A percentile compares a stretch with the other conserved stretches of the same genome.
Evolutionary conservation across 768 basidiomycete species (phyloP).

Genomic region (Auricularia auricula-judae): DNA sequence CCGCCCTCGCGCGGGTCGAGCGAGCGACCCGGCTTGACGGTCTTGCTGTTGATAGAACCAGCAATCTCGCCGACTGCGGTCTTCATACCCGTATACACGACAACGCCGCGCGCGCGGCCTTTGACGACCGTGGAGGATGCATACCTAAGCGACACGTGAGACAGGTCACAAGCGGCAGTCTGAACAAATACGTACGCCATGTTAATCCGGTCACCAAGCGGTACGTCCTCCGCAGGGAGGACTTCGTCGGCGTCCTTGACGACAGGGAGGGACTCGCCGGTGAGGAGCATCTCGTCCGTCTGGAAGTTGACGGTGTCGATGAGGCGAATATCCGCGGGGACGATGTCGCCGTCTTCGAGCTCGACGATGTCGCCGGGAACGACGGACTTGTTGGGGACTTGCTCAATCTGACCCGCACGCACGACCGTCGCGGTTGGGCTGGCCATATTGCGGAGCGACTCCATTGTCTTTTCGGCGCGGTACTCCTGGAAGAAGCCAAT

Average conservation of each 20-base stretch:
- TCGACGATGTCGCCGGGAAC: conserved; percentile 19
- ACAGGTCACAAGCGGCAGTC: background rate
- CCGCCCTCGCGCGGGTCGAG: conserved; percentile 24
- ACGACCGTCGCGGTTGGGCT: conserved; percentile 36
- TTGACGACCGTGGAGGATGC: conserved; percentile 32
- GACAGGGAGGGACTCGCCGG: conserved; percentile 42
- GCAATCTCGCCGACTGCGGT: conserved; percentile 33
- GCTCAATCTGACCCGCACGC: conserved; percentile 24
- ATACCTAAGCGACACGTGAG: background rate
- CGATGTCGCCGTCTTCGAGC: conserved; percentile 18
- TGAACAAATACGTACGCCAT: conserved; percentile 19
- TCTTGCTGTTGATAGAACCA: conserved; percentile 27
- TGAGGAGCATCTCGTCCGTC: conserved; percentile 40
- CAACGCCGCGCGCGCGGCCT: conserved; percentile 38
- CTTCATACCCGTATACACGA: conserved; percentile 41
- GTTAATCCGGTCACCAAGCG: conserved; percentile 33
- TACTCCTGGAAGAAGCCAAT: conserved; percentile 40
- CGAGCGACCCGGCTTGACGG: conserved; percentile 20
- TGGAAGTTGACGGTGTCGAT: conserved; percentile 36
- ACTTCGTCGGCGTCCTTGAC: conserved; percentile 25
- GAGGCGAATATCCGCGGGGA: conserved; percentile 36
- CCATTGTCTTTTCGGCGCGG: conserved; percentile 39
- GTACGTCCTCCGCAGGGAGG: conserved; percentile 14
- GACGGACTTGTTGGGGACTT: conserved; percentile 14
- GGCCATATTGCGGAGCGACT: conserved; percentile 35